Evolutionary conservation across 176 grass and related monocot species (phyloP), one percentile per base, ranked within the genome.

Genomic region (Areca catechu): DNA sequence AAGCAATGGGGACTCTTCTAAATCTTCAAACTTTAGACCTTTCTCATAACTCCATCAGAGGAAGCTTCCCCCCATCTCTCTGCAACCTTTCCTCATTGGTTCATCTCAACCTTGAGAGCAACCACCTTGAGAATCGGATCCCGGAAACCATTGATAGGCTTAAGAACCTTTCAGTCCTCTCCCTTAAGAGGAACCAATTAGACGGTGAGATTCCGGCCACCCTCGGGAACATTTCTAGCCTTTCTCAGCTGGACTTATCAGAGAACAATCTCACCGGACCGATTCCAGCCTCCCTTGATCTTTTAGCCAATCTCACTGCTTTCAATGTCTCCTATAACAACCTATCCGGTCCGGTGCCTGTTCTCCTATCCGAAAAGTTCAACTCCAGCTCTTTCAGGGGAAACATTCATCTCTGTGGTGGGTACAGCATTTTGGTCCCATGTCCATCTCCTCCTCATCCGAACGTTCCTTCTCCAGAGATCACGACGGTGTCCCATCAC

Each of bases 371-470:
- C 54, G 74, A n/a, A 50, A 98, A 89, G 63, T 98, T 98, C 70
- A 83, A 93, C 51, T 85, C 84, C 4, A 98, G 72, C 78, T 98
- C 94, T 19, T 98, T 98, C 70, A 21, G 60, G 10, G 88, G 94
- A 15, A 98, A 98, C 76, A 60, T 92, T 28, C 73, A 78, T 73
- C 74, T 98, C 67, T 98, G 94, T 30, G 94, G 94, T 30, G 94
- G 94, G 21, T 92, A 83, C 61, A 85, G 79, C 54, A 78, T 62
- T 50, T 91, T 81, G 2, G 76, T 54, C 19, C 81, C 88, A 4
- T 95, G 90, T 72, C 75, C 90, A 54, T 78, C 86, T 10, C 74
- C 86, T 57, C 66, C 82, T 48, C 25, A 24, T 19, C 53, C 71
- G 5, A 12, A 12, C 3, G 7, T 43, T 12, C 57, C 83, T 54